Evolutionary conservation across 2,329 filamentous ascomycete species (phyloP), one percentile per base, ranked within the genome.

Genomic region (Penicillium sp.): DNA sequence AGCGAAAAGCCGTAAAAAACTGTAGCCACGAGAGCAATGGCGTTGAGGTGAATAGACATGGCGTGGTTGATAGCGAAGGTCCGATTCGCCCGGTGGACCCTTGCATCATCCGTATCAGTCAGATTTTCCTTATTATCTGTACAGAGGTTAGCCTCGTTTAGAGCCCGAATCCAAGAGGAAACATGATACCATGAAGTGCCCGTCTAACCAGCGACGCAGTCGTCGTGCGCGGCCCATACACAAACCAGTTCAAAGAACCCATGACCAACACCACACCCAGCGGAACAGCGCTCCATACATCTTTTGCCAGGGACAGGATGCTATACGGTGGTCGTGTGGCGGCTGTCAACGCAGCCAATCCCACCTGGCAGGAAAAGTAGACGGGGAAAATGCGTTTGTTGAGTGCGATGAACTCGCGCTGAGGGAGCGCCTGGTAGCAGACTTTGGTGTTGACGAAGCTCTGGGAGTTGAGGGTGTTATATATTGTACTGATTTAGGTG

Each of bases 11-110:
- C 62, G 48, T 68, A 67, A 16, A 40, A 51, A 1, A 66, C 40
- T 0, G 62, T 64, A 4, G 62, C 61, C 16, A 62, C 36, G 20
- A 73, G 57, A 0, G 68, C 60, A 16, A 73, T 58, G 2, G 70
- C 55, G 49, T 74, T 73, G 18, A 73, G 26, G 61, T 72, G 70
- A 24, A 73, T 72, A 9, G 62, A 65, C 66, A 72, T 70, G 7
- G 69, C 69, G 56, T 74, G 69, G 18, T 63, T 63, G 9, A 55
- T 50, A 1, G 63, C 61, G 44, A 73, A 73, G 0, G 42, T 54
- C 7, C 61, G 60, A 42, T 70, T 69, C 1, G 51, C 58, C 20
- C 45, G 45, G 18, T 55, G 29, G 1, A 53, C 8, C 27, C 51
- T 58, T 1, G 23, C 46, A 3, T 46, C 35, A 28, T 50, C 42